Percentiles rank a stretch among this genome's conserved stretches.
Evolutionary conservation across 108 stramenopile species (phyloP).

Genomic region (Nitzschia inconspicua): DNA sequence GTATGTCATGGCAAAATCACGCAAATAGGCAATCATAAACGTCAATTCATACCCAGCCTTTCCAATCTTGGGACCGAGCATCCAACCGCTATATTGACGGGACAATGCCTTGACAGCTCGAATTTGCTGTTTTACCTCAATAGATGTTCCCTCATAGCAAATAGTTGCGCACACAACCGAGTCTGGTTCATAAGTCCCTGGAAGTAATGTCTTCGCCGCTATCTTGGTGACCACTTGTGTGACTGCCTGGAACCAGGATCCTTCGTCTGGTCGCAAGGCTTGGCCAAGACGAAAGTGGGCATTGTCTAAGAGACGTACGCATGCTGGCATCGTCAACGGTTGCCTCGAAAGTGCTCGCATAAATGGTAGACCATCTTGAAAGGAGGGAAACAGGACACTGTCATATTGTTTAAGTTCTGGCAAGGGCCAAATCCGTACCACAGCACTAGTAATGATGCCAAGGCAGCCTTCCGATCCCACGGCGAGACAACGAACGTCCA

Average conservation of each 20-base stretch:
- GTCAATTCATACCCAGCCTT: slow-evolving; percentile 90
- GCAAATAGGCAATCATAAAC: slow-evolving; percentile 92
- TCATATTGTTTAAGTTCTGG: slow-evolving; percentile 64
- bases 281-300: slow-evolving; percentile 90
- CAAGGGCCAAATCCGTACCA: slow-evolving; percentile 81
- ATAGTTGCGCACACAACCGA: slow-evolving; percentile 85
- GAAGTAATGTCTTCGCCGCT: neutral
- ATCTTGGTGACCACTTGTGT: slow-evolving; percentile 31
- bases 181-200: slow-evolving; percentile 2
- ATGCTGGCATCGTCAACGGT: slow-evolving; percentile 63
- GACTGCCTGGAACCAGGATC: slow-evolving; percentile 15
- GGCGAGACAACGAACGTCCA: slow-evolving; percentile 75
- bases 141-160: slow-evolving; percentile 73
- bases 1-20: slow-evolving; percentile 92
- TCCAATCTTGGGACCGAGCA: slow-evolving; percentile 72
- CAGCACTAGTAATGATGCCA: slow-evolving; percentile 87
- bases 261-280: slow-evolving; percentile 64
- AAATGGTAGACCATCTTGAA: slow-evolving; percentile 76
- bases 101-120: slow-evolving; percentile 41
- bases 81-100: slow-evolving; percentile 58
- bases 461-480: slow-evolving; percentile 92
- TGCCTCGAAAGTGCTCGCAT: slow-evolving; percentile 57
- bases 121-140: slow-evolving; percentile 72
- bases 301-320: slow-evolving; percentile 90
- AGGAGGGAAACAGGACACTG: slow-evolving; percentile 70